A percentile compares a stretch with the other conserved stretches of the same genome.
Evolutionary conservation across 495 filamentous ascomycete genomes (phyloP).

Genomic region (Rhypophila decipiens): DNA sequence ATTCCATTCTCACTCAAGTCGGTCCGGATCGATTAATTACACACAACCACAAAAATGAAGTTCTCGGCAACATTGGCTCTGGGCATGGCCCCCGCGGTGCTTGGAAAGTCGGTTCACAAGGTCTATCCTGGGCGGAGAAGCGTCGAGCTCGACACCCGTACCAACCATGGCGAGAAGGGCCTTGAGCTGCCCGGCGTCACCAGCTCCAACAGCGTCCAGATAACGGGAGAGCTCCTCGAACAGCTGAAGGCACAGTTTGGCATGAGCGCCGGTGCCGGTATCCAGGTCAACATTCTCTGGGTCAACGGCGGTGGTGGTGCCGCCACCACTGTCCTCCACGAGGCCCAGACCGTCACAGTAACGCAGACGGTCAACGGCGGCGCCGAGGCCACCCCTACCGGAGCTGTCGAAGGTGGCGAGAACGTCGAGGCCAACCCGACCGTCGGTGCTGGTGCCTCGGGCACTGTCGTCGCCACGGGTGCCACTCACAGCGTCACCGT

Average conservation of each 20-base stretch:
- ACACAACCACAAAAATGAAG: slow-evolving; percentile 39
- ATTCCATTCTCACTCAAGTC: slow-evolving; percentile 1
- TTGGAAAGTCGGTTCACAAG: slow-evolving; percentile 43
- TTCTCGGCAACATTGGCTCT: slow-evolving; percentile 40
- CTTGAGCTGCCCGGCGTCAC: not conserved
- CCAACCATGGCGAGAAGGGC: slow-evolving; percentile 1
- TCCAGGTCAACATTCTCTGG: slow-evolving; percentile 48
- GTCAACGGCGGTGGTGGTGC: slow-evolving; percentile 44
- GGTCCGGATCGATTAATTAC: not conserved
- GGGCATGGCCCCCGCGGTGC: slow-evolving; percentile 44
- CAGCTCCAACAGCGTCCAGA: slow-evolving; percentile 9
- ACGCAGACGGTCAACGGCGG: slow-evolving; percentile 38
- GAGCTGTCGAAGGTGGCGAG: slow-evolving; percentile 12
- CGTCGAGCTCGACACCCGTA: slow-evolving; percentile 2
- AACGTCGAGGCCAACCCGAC: slow-evolving; percentile 16
- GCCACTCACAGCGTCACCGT: slow-evolving; percentile 49
- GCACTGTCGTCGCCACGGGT: slow-evolving; percentile 23
- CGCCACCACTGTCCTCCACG: slow-evolving; percentile 41
- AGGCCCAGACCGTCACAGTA: slow-evolving; percentile 33
- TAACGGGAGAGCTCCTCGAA: slow-evolving; percentile 13
- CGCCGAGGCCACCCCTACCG: slow-evolving; percentile 13
- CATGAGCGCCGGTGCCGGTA: slow-evolving; percentile 18
- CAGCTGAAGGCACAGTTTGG: slow-evolving; percentile 20
- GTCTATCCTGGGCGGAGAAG: slow-evolving; percentile 30
- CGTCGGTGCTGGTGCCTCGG: slow-evolving; percentile 16